These are phyloP conservation scores for Fusarium decemcellulare DNA, from an alignment of 2,329 filamentous ascomycete genomes.

Conservation along the genomic window DNA sequence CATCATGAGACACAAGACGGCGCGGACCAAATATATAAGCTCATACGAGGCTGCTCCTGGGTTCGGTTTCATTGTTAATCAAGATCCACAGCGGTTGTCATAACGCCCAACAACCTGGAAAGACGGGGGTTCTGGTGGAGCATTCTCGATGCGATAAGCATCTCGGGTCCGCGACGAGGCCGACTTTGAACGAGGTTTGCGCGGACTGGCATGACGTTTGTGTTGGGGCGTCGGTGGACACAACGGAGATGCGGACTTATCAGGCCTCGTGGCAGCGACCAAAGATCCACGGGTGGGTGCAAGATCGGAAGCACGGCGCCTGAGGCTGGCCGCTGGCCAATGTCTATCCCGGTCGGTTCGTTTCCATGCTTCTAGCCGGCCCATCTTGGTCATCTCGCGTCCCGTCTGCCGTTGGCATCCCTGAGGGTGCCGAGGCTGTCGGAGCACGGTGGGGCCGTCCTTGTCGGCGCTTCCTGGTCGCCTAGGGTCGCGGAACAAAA, in stretches of 20 bases:
- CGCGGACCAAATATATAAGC: conserved; percentile 30
- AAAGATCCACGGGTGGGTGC: conserved; percentile 21
- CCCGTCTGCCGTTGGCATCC: conserved; percentile 1
- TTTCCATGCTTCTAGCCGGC: conserved; percentile 6
- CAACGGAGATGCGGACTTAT: neutral
- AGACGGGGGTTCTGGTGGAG: conserved; percentile 9
- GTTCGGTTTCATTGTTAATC: conserved; percentile 16
- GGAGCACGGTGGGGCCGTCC: conserved; percentile 3
- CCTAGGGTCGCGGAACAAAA: conserved; percentile 4
- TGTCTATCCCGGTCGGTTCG: conserved; percentile 25
- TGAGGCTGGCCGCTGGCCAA: conserved; percentile 8
- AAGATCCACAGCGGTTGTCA: conserved; percentile 23
- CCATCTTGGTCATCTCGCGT: conserved; percentile 32
- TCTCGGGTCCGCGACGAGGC: conserved; percentile 22
- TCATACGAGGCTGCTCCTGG: neutral
- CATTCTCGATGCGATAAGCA: conserved; percentile 10
- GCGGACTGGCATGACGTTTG: conserved; percentile 13
- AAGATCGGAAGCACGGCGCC: conserved; percentile 30
- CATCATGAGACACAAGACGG: neutral
- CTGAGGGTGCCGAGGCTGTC: neutral
- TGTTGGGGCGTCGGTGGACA: conserved; percentile 1
- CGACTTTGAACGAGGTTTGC: conserved; percentile 9
- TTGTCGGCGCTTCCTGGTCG: conserved; percentile 9
- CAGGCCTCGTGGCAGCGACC: conserved; percentile 9
- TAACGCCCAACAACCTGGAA: conserved; percentile 7